Evolutionary conservation across 2,329 filamentous ascomycete genomes (phyloP).

Genomic region (Cryphonectria radicalis): DNA sequence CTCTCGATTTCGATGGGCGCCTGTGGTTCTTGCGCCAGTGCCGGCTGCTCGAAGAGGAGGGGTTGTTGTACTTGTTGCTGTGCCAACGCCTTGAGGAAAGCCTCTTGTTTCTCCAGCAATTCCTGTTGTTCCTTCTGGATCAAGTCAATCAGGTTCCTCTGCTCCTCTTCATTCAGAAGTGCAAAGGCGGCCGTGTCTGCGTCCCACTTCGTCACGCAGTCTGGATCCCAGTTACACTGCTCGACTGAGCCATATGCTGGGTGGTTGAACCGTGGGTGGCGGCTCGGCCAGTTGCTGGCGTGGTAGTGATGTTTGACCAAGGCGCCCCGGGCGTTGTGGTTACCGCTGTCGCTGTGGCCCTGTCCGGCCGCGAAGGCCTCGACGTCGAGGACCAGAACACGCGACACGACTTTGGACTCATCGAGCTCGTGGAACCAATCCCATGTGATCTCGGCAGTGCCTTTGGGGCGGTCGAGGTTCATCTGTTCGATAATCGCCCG

Average conservation of each 20-base stretch:
- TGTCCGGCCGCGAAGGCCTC: constrained; percentile 75
- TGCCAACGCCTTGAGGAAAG: constrained; percentile 19
- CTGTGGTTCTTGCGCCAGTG: background rate
- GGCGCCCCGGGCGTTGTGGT: constrained; percentile 67
- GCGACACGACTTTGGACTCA: constrained; percentile 67
- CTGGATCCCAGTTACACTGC: constrained; percentile 69
- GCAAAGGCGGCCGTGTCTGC: constrained; percentile 65
- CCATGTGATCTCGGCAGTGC: constrained; percentile 56
- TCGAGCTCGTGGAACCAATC: constrained; percentile 66
- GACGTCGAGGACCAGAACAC: constrained; percentile 69
- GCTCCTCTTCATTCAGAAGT: constrained; percentile 61
- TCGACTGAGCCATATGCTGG: constrained; percentile 73
- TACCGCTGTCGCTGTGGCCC: constrained; percentile 74
- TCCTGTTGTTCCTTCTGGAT: constrained; percentile 38
- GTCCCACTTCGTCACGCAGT: constrained; percentile 70
- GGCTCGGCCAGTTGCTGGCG: constrained; percentile 71
- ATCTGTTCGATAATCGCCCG: constrained; percentile 67
- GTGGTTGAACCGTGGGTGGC: constrained; percentile 69
- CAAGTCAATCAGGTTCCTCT: constrained; percentile 52
- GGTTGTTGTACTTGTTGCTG: constrained; percentile 22
- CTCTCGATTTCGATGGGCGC: background rate
- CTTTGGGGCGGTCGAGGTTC: constrained; percentile 46
- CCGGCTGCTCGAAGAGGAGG: constrained; percentile 4
- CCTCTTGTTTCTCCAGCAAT: constrained; percentile 31
- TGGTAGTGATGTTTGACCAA: constrained; percentile 77